phyloP scores from a whole-genome alignment of 768 basidiomycete species.

The Baorangia bicolor region DNA sequence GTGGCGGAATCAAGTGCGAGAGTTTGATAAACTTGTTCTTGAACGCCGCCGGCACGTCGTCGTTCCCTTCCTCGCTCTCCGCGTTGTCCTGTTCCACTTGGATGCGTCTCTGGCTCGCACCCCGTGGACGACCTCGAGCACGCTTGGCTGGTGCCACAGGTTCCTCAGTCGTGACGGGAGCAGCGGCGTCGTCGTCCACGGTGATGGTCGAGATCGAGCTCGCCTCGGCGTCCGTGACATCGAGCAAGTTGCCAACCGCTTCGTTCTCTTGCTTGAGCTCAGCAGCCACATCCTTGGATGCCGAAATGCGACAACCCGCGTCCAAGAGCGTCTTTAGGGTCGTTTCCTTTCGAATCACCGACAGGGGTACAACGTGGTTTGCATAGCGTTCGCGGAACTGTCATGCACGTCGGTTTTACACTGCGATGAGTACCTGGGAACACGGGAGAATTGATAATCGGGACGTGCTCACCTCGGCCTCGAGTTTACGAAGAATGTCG shows the following conservation, averaged over 20 bases:
- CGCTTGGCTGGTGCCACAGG: conserved; percentile 5
- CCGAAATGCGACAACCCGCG: conserved; percentile 47
- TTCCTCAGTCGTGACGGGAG: conserved; percentile 1
- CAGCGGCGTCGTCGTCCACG: neutral
- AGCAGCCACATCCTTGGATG: conserved; percentile 40
- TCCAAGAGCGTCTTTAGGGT: conserved; percentile 41
- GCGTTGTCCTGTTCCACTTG: conserved; percentile 5
- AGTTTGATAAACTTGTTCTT: conserved; percentile 71
- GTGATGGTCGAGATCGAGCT: conserved; percentile 32
- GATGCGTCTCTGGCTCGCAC: conserved; percentile 18
- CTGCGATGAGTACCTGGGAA: neutral
- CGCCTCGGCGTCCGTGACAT: conserved; percentile 37
- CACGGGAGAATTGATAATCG: neutral
- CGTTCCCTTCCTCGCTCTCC: conserved; percentile 16
- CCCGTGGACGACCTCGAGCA: conserved; percentile 19
- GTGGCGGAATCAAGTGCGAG: conserved; percentile 69
- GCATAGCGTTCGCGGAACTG: conserved; percentile 80
- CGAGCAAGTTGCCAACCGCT: conserved; percentile 35
- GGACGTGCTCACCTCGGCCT: conserved; percentile 58
- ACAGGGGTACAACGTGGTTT: conserved; percentile 63
- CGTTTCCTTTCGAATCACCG: conserved; percentile 38
- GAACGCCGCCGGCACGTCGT: conserved; percentile 24
- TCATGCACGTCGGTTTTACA: neutral
- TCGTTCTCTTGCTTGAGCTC: conserved; percentile 16
- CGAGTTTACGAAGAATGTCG: conserved; percentile 72